phyloP scores from a whole-genome alignment of 805 yeast genomes.

The Starmera pachycereana region DNA sequence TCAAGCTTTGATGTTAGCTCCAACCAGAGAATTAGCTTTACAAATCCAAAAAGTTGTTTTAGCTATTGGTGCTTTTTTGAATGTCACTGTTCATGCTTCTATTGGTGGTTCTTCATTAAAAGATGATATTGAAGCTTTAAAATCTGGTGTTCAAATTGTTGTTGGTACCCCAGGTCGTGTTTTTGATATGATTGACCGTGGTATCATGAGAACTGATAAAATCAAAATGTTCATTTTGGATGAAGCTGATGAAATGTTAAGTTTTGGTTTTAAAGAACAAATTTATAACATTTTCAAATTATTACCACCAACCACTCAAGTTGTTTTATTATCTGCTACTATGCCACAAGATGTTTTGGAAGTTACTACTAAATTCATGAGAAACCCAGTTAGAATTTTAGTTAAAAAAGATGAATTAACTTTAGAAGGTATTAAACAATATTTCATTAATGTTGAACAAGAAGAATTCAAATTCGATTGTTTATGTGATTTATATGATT shows the following conservation, averaged over 20 bases:
- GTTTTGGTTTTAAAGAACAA: constrained; percentile 90
- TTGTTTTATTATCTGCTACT: constrained; percentile 91
- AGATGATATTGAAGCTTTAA: constrained; percentile 79
- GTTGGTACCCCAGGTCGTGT: constrained; percentile 99
- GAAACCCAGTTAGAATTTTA: constrained; percentile 85
- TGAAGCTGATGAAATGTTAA: constrained; percentile 96
- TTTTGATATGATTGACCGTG: constrained; percentile 87
- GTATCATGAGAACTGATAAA: constrained; percentile 70
- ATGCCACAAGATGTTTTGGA: constrained; percentile 87
- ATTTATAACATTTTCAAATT: constrained; percentile 87
- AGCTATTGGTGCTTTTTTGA: constrained; percentile 84
- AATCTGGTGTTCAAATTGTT: constrained; percentile 82
- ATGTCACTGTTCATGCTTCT: constrained; percentile 89
- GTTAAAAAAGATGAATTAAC: constrained; percentile 95
- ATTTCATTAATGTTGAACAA: constrained; percentile 78
- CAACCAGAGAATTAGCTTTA: constrained; percentile 94
- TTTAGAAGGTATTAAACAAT: constrained; percentile 92
- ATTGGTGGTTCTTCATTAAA: constrained; percentile 92
- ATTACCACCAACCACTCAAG: constrained; percentile 85
- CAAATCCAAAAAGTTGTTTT: constrained; percentile 93
- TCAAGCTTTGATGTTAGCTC: constrained; percentile 91
- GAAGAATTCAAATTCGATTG: constrained; percentile 95
- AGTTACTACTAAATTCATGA: constrained; percentile 88
- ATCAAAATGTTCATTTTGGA: constrained; percentile 92
- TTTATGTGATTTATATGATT: constrained; percentile 88